Base-by-base conservation (phyloP, 164 flowering plant species). In the Kalanchoe fedtschenkoi region DNA sequence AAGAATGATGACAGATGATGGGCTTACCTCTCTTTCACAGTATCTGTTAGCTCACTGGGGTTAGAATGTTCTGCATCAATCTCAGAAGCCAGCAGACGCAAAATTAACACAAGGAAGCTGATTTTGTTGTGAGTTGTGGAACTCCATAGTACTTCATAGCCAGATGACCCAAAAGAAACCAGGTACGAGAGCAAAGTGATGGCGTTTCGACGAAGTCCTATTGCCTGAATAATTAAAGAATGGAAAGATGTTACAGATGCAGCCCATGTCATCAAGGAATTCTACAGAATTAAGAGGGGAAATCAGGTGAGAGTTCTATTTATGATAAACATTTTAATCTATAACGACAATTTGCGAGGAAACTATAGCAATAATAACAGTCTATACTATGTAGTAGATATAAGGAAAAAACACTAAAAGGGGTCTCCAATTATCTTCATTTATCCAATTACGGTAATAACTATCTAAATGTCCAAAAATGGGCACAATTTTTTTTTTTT, bases 101-200 rank as follows among this genome's bases (percentile, higher is more conserved):
- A 54, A 65, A 90, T 83, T 69, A 83, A 51, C 61, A 72, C 75
- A 19, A 90, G 79, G 70, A 86, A 81, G 61, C 75, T 77, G 66
- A 64, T 33, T 34, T 70, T 69, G 63, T 74, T 70, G n/a, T 76
- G 61, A 29, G 72, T 69, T 61, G 70, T 71, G 34, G 74, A 71
- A 60, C 62, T 64, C 58, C 79, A 68, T 44, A 93, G 62, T 59
- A 85, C 74, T 51, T 87, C 89, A 70, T 79, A 77, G 47, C 95
- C 91, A 53, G 79, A 60, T 65, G 72, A 82, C 37, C 97, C 97
- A 29, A 89, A 86, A 2, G 97, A 87, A 41, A 84, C 84, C 60
- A 90, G 53, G 68, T 85, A 90, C 41, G 99, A 96, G 66, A 93
- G 67, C 64, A 85, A 65, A 62, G 66, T 47, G 33, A 87, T 73